These are phyloP conservation scores for Achaetomiella virescens DNA, from an alignment of 495 filamentous ascomycete genomes.

Conservation along the genomic window DNA sequence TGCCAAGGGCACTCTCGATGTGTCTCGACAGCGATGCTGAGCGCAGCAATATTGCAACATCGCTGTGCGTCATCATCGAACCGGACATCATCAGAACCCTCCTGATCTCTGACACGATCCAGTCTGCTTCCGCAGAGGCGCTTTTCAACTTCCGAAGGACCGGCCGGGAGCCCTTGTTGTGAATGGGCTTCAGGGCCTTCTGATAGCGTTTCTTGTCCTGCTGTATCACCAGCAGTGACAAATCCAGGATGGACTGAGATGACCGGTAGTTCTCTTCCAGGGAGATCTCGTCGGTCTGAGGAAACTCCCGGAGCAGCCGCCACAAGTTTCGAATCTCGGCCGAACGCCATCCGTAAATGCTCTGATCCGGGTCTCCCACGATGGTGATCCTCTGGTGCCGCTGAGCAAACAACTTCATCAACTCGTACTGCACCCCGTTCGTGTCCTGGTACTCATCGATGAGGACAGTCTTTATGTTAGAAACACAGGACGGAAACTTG, in stretches of 20 bases:
- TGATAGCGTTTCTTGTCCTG: slow-evolving; percentile 77
- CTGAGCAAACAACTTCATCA: slow-evolving; percentile 86
- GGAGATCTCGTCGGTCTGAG: slow-evolving; percentile 70
- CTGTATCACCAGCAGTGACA: slow-evolving; percentile 82
- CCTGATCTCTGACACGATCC: slow-evolving; percentile 84
- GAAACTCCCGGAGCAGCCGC: slow-evolving; percentile 69
- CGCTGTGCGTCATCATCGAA: slow-evolving; percentile 61
- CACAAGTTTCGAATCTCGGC: slow-evolving; percentile 89
- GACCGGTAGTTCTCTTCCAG: slow-evolving; percentile 97
- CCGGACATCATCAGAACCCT: slow-evolving; percentile 66
- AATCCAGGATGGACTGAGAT: slow-evolving; percentile 76
- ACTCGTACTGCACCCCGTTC: slow-evolving; percentile 87
- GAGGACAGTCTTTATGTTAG: slow-evolving; percentile 83
- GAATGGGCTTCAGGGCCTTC: slow-evolving; percentile 74
- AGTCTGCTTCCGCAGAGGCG: slow-evolving; percentile 70
- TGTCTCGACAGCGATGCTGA: slow-evolving; percentile 77
- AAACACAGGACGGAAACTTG: slow-evolving; percentile 74
- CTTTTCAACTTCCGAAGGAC: slow-evolving; percentile 73
- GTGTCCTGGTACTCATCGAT: slow-evolving; percentile 99
- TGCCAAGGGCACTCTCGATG: slow-evolving; percentile 78
- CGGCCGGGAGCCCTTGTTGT: slow-evolving; percentile 72
- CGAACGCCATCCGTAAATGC: slow-evolving; percentile 96
- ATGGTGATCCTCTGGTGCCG: slow-evolving; percentile 71
- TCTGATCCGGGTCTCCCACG: slow-evolving; percentile 96
- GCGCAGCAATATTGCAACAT: slow-evolving; percentile 81